Percentiles rank a stretch among this genome's conserved stretches.
These are phyloP conservation scores for Ramaria sp. DNA, from an alignment of 768 basidiomycete genomes.

Conservation along the genomic window DNA sequence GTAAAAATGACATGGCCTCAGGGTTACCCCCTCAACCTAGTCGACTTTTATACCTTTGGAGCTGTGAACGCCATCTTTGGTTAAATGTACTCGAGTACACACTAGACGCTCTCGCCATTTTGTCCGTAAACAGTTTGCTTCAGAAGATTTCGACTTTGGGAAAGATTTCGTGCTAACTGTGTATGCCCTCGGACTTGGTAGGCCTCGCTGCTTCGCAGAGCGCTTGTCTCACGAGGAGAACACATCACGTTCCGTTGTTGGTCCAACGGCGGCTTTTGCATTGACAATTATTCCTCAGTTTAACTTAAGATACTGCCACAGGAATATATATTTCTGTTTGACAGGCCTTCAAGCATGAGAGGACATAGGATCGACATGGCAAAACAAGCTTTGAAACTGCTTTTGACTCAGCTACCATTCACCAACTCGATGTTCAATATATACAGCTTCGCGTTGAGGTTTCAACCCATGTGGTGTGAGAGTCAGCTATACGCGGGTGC, in stretches of 20 bases:
- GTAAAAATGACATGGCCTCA: no score
- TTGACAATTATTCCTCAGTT: slow-evolving; percentile 45
- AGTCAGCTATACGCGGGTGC: not conserved
- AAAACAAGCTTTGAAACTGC: slow-evolving; percentile 33
- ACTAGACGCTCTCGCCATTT: not conserved
- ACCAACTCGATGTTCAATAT: slow-evolving; percentile 41
- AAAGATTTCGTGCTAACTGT: slow-evolving; percentile 44
- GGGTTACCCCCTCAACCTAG: not conserved
- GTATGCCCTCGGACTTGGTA: slow-evolving; percentile 37
- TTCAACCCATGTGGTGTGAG: not conserved
- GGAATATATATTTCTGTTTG: slow-evolving; percentile 46
- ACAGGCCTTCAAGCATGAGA: slow-evolving; percentile 49
- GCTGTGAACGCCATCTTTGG: not conserved
- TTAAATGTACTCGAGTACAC: not conserved
- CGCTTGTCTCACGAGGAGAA: slow-evolving; percentile 18
- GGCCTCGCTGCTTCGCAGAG: slow-evolving; percentile 48
- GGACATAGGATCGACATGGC: slow-evolving; percentile 32
- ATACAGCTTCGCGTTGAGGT: slow-evolving; percentile 30
- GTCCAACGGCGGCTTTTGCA: slow-evolving; percentile 37
- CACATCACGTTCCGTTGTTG: not conserved
- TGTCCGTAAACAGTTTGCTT: slow-evolving; percentile 11
- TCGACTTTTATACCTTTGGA: not conserved
- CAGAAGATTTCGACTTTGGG: slow-evolving; percentile 26
- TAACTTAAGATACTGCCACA: slow-evolving; percentile 31
- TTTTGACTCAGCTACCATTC: slow-evolving; percentile 34